A percentile compares a stretch with the other conserved stretches of the same genome.
These are phyloP conservation scores for Vitis labrusca DNA, from an alignment of 164 flowering plant species.

Conservation along the genomic window DNA sequence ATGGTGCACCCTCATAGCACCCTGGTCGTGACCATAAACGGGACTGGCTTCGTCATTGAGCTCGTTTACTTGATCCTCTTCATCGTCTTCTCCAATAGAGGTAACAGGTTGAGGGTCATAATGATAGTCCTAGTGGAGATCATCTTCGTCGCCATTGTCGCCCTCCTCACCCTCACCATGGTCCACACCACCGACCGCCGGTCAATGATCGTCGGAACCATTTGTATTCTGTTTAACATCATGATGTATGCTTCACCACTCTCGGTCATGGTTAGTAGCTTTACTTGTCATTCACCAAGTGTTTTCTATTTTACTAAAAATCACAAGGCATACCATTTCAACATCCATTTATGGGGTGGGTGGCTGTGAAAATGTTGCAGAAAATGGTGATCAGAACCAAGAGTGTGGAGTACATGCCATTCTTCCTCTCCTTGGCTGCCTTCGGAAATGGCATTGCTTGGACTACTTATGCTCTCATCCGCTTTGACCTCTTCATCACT, in stretches of 20 bases:
- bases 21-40: slow-evolving; percentile 66
- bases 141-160: slow-evolving; percentile 26
- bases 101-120: slow-evolving; percentile 37
- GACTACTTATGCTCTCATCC: slow-evolving; percentile 65
- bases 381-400: slow-evolving; percentile 68
- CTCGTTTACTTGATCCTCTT: slow-evolving; percentile 50
- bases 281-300: background rate
- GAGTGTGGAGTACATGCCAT: slow-evolving; percentile 85
- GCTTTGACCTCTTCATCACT: slow-evolving; percentile 60
- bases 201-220: slow-evolving; percentile 45
- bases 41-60: slow-evolving; percentile 61
- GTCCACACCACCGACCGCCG: slow-evolving; percentile 40
- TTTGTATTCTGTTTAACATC: slow-evolving; percentile 46
- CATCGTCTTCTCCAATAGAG: slow-evolving; percentile 40
- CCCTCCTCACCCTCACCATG: slow-evolving; percentile 37
- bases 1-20: slow-evolving; percentile 66
- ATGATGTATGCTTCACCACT: slow-evolving; percentile 76
- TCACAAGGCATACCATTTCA: too few species aligned
- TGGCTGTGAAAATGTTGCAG: slow-evolving; percentile 26
- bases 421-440: slow-evolving; percentile 55
- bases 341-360: too few species aligned
- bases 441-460: slow-evolving; percentile 61
- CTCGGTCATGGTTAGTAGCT: slow-evolving; percentile 58
- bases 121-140: slow-evolving; percentile 34
- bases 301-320: background rate